Conservation (phyloP, 208 protist genomes). For the Wallacemonas collosoma region DNA sequence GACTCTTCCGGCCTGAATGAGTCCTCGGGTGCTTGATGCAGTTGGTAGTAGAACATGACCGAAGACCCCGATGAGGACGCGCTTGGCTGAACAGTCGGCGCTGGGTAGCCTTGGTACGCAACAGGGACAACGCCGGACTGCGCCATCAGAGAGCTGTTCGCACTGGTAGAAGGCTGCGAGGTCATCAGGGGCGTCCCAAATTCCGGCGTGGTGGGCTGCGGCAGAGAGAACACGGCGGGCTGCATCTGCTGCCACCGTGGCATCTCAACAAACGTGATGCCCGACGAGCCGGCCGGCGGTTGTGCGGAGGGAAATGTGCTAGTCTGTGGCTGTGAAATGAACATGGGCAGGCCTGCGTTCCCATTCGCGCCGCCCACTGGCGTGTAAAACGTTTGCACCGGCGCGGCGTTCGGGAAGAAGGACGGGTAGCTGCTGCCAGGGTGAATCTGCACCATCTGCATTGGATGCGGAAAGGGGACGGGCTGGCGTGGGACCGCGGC, state of each 20-base stretch:
- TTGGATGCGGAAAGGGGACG: not conserved
- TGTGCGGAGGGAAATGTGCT: not conserved
- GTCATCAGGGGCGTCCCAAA: not conserved
- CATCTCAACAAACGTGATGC: not conserved
- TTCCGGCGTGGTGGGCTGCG: not conserved
- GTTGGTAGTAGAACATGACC: not conserved
- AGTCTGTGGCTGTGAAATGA: not conserved
- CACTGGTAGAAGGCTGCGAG: not conserved
- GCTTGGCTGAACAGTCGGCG: not conserved
- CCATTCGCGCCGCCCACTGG: not conserved
- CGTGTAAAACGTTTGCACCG: not conserved
- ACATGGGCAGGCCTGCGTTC: not conserved
- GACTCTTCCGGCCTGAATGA: not conserved
- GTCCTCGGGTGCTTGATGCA: not conserved
- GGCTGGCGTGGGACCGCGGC: not conserved
- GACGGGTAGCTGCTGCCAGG: not conserved
- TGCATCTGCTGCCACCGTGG: not conserved
- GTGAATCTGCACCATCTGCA: conserved; percentile 11
- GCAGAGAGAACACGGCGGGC: not conserved
- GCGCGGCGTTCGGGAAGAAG: not conserved
- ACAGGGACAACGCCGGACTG: not conserved
- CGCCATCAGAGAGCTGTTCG: not conserved
- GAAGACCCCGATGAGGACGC: not conserved
- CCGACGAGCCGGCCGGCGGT: not conserved
- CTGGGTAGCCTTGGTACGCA: not conserved